Evolutionary conservation across 139 green algal species (phyloP), one percentile per base, ranked within the genome.

Genomic region (Nannochloris sp.): DNA sequence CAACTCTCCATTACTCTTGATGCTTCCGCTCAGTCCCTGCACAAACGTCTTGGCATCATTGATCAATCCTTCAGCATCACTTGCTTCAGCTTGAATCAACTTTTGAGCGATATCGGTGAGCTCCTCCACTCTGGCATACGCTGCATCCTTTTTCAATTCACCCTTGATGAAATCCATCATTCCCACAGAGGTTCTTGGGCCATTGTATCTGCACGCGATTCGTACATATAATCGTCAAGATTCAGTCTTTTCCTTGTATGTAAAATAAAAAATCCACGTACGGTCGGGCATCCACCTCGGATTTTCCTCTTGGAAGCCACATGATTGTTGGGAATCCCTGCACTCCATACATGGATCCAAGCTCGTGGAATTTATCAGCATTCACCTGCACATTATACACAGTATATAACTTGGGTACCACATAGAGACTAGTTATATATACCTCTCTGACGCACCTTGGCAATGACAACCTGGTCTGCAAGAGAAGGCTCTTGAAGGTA

Each of bases 321-420:
- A 91, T 91, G 77, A 95, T 57, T 36, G 87, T 95, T 61, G 88
- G 88, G 71, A 95, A 95, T 58, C 87, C 87, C 9, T 53, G 25
- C 10, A 95, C 86, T 12, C 68, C 85, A 73, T 90, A 95, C 14
- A 63, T 65, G 56, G 84, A 71, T 14, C 87, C 88, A 43, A 95
- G 46, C 0, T 40, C 58, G 17, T 79, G 73, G 65, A 95, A 87
- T 5, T 66, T 61, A 44, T 95, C 87, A 12, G 88, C 88, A 56
- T 95, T 71, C 13, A 92, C 85, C 46, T 53, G 12, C 12, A 53
- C 10, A n/a, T 0, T 9, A 53, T 53, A 6, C 14, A 26, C 0
- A 11, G 9, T 23, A 23, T 23, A 23, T 23, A 23, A 23, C 20
- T 23, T 23, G 20, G 20, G 0, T 23, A 23, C 0, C 20, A 23